phyloP scores from a whole-genome alignment of 345 rosid species.

The Theobroma cacao region DNA sequence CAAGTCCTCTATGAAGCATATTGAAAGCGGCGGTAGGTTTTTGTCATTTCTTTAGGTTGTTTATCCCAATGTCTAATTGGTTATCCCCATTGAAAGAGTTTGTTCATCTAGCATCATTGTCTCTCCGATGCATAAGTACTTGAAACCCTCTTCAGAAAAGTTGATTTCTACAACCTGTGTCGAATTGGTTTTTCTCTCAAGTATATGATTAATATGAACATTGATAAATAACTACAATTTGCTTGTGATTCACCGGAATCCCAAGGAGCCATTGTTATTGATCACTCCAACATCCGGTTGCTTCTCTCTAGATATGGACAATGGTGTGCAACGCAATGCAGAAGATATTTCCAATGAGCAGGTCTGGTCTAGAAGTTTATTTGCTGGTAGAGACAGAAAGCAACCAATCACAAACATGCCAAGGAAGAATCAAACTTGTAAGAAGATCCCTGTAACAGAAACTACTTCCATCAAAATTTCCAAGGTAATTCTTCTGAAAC shows the following conservation, averaged over 20 bases:
- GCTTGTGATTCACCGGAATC: not conserved
- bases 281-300: not conserved
- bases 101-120: not conserved
- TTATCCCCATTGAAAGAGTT: not conserved
- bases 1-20: too few species aligned
- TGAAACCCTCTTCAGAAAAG: not conserved
- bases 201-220: not conserved
- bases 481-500: not conserved
- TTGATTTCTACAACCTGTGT: not conserved
- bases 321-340: not conserved
- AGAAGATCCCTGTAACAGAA: constrained; percentile 18
- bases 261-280: not conserved
- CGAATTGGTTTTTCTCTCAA: not conserved
- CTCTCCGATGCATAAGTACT: not conserved
- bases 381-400: not conserved
- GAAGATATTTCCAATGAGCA: not conserved
- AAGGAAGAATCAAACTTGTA: constrained; percentile 2
- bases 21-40: not conserved
- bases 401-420: not conserved
- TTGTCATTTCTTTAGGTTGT: not conserved
- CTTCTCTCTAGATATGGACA: not conserved
- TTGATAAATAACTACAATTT: not conserved
- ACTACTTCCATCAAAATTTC: constrained; percentile 9
- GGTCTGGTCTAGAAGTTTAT: not conserved
- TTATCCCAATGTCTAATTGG: not conserved